Evolutionary conservation across 208 protist species (phyloP).

Genomic region (Leishmania braziliensis): DNA sequence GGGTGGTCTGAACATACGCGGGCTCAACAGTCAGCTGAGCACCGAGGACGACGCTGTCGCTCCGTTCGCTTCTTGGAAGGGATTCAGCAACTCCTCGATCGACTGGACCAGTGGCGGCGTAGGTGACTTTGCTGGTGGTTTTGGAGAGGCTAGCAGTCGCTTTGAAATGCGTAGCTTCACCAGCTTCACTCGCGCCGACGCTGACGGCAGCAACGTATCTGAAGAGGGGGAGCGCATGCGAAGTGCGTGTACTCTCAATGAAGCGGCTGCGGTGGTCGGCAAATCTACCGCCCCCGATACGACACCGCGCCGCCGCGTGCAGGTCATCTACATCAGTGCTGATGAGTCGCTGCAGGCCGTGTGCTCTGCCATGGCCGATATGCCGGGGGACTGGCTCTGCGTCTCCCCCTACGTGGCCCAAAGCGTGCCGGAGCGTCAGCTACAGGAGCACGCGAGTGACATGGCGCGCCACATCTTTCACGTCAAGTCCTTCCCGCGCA

Average conservation of each 20-base stretch:
- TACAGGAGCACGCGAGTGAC: conserved; percentile 19
- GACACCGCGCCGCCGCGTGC: conserved; percentile 24
- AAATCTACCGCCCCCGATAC: not conserved
- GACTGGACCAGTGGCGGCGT: conserved; percentile 9
- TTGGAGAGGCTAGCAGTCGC: conserved; percentile 2
- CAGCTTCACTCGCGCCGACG: conserved; percentile 8
- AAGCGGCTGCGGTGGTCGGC: not conserved
- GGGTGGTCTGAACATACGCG: not conserved
- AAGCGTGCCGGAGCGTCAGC: conserved; percentile 11
- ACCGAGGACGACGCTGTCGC: conserved; percentile 16
- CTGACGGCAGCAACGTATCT: conserved; percentile 4
- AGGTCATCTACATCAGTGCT: conserved; percentile 67
- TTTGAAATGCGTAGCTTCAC: conserved; percentile 26
- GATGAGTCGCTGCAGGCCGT: conserved; percentile 48
- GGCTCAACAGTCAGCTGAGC: not conserved
- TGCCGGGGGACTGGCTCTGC: conserved; percentile 65
- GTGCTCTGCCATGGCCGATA: conserved; percentile 23
- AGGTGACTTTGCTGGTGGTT: conserved; percentile 4
- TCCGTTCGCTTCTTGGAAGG: conserved; percentile 17
- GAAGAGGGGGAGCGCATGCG: conserved; percentile 11
- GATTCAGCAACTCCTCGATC: conserved; percentile 7
- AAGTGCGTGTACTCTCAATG: conserved; percentile 20
- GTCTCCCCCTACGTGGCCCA: conserved; percentile 24
- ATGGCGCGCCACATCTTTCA: conserved; percentile 31
- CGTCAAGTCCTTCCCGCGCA: conserved; percentile 59